A percentile compares a stretch with the other conserved stretches of the same genome.
These are phyloP conservation scores for Cadophora gregata DNA, from an alignment of 2,329 filamentous ascomycete genomes.

Conservation along the genomic window DNA sequence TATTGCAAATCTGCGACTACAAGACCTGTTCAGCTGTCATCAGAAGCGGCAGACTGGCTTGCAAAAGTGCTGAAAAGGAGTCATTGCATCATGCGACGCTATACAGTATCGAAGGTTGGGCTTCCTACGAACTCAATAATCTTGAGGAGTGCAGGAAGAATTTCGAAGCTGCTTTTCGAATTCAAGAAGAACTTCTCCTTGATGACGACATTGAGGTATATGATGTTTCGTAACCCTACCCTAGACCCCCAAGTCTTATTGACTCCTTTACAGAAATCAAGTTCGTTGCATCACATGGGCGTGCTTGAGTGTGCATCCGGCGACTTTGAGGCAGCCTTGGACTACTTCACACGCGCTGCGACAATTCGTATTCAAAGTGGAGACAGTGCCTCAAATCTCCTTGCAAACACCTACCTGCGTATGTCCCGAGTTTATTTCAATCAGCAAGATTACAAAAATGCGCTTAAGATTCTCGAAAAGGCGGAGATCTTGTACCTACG, in stretches of 20 bases:
- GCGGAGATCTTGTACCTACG: slow-evolving; percentile 29
- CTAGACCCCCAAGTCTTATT: no score
- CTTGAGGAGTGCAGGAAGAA: slow-evolving; percentile 28
- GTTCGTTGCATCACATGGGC: slow-evolving; percentile 34
- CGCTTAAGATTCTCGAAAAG: no score
- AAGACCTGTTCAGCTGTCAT: slow-evolving; percentile 20
- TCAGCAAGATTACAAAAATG: no score
- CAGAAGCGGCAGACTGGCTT: slow-evolving; percentile 22
- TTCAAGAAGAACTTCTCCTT: slow-evolving; percentile 24
- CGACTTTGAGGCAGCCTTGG: slow-evolving; percentile 26
- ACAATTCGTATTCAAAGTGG: slow-evolving; percentile 25
- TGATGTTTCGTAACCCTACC: neutral
- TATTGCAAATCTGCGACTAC: slow-evolving; percentile 32
- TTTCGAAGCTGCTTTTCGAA: slow-evolving; percentile 24
- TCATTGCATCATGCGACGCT: slow-evolving; percentile 27
- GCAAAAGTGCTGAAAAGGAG: slow-evolving; percentile 24
- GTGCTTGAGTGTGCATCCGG: slow-evolving; percentile 30
- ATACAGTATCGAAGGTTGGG: slow-evolving; percentile 20
- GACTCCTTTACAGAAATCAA: neutral
- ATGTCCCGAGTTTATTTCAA: slow-evolving; percentile 21
- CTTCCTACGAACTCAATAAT: slow-evolving; percentile 31
- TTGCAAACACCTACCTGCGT: slow-evolving; percentile 34
- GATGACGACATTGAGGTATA: slow-evolving; percentile 23
- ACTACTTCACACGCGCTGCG: slow-evolving; percentile 32
- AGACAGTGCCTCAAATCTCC: slow-evolving; percentile 26